A percentile compares a stretch with the other conserved stretches of the same genome.
Conservation (phyloP, 2,329 filamentous ascomycete species). For the Aspergillus cejpii region DNA sequence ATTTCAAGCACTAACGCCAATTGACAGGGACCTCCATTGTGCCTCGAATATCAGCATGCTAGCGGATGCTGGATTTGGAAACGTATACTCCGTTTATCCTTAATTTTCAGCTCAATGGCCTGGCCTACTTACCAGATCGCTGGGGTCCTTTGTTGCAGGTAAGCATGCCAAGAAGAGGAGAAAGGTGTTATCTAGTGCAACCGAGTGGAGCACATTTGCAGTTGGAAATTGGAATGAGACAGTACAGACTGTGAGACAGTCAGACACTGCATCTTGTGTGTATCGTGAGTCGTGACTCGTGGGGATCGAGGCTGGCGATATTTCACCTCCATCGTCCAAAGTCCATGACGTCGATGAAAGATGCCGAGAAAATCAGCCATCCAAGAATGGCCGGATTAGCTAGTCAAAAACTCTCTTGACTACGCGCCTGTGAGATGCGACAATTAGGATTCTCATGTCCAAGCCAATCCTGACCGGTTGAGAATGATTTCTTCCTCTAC, state of each 20-base stretch:
- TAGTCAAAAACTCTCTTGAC: background rate
- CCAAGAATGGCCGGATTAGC: background rate
- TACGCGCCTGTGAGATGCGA: background rate
- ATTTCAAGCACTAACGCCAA: slow-evolving; percentile 21
- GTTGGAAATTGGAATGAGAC: slow-evolving; percentile 13
- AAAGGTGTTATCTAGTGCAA: slow-evolving; percentile 9
- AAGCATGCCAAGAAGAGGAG: slow-evolving; percentile 21
- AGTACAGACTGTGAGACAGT: no score
- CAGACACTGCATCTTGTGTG: no score
- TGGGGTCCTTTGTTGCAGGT: slow-evolving; percentile 2
- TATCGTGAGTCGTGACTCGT: background rate
- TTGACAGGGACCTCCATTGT: slow-evolving; percentile 18
- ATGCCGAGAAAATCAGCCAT: background rate
- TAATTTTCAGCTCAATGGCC: slow-evolving; percentile 7
- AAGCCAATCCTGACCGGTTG: slow-evolving; percentile 19
- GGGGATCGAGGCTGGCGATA: background rate
- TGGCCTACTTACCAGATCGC: no score
- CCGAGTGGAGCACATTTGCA: slow-evolving; percentile 17
- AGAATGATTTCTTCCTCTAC: slow-evolving; percentile 23
- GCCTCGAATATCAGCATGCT: background rate
- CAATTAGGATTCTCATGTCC: slow-evolving; percentile 11
- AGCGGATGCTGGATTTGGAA: slow-evolving; percentile 4
- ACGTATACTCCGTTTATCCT: slow-evolving; percentile 1
- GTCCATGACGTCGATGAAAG: background rate
- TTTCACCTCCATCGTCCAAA: background rate